Evolutionary conservation across 2,329 filamentous ascomycete genomes (phyloP).

Genomic region (Penicillium digitatum): DNA sequence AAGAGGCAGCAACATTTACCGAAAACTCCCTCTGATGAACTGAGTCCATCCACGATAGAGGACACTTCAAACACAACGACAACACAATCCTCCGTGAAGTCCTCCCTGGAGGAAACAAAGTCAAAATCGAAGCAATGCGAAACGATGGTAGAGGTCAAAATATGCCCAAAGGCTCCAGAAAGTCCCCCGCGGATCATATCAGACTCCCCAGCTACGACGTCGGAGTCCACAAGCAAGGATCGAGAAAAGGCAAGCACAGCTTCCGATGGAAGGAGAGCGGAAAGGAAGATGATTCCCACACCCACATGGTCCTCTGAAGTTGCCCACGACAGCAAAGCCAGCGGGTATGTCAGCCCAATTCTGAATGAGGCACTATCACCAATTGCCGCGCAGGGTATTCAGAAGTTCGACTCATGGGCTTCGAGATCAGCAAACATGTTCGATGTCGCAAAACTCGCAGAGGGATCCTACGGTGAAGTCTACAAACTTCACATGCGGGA

Average conservation of each 20-base stretch:
- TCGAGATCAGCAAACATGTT: constrained; percentile 37
- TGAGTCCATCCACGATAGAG: neutral
- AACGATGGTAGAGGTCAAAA: constrained; percentile 30
- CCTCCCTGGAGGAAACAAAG: constrained; percentile 1
- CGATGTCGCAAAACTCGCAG: constrained; percentile 58
- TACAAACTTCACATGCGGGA: constrained; percentile 52
- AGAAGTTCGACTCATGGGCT: constrained; percentile 41
- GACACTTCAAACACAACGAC: neutral
- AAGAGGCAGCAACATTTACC: neutral
- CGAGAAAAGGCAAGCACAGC: neutral
- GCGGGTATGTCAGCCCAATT: constrained; percentile 36
- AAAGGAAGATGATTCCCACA: constrained; percentile 19
- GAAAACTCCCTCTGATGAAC: neutral
- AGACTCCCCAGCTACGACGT: neutral
- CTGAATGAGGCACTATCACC: constrained; percentile 38
- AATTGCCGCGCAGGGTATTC: constrained; percentile 34
- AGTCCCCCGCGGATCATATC: neutral
- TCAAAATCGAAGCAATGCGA: constrained; percentile 13
- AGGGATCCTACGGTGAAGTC: constrained; percentile 64
- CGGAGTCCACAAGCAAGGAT: neutral
- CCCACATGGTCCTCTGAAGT: constrained; percentile 32
- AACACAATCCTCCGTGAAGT: constrained; percentile 1
- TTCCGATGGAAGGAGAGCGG: constrained; percentile 7
- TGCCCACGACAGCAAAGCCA: constrained; percentile 33
- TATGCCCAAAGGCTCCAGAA: constrained; percentile 10